Evolutionary conservation across 306 rosid species (phyloP), one percentile per base, ranked within the genome.

Genomic region (Luffa acutangula): DNA sequence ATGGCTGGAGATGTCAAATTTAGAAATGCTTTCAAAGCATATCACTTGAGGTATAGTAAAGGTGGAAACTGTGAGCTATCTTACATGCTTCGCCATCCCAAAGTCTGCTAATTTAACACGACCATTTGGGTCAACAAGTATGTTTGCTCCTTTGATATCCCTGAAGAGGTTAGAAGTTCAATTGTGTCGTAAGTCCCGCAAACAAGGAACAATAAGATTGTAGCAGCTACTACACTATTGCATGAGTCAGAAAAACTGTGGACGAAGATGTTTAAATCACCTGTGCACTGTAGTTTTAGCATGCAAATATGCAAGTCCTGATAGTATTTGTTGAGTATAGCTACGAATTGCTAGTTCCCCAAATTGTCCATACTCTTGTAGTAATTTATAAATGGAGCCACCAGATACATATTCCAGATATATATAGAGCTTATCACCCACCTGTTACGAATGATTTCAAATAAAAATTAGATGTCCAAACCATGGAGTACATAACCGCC

Each of bases 61-160:
- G 33, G 62, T 51, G 53, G 9, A 18, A 34, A 52, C 10, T 33
- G 49, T 15, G 78, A 52, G 48, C 73, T 14, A 52, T 79, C 96
- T 93, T 91, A 96, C 99, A 89, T 96, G 99, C 85, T 96, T 96
- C 74, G 99, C 99, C 99, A 96, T 96, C 88, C 99, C 98, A 89
- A 96, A 96, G 85, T 96, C 99, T 59, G 96, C 99, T 89, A 96
- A 84, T 86, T 93, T 96, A 83, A 96, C 93, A 54, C 96, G 92
- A 51, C 99, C 98, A 85, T 79, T 87, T 80, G 97, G 98, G 88
- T 96, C 99, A 42, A 96, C 98, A 45, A 96, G 90, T 85, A 96
- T 96, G 87, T 96, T 96, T 86, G 98, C 99, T 84, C 98, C 99
- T 83, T 96, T 93, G 81, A 96, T 90, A 85, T 96, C 97, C 96